A percentile compares a stretch with the other conserved stretches of the same genome.
Conservation (phyloP, 2,329 filamentous ascomycete genomes). For the Colletotrichum truncatum region DNA sequence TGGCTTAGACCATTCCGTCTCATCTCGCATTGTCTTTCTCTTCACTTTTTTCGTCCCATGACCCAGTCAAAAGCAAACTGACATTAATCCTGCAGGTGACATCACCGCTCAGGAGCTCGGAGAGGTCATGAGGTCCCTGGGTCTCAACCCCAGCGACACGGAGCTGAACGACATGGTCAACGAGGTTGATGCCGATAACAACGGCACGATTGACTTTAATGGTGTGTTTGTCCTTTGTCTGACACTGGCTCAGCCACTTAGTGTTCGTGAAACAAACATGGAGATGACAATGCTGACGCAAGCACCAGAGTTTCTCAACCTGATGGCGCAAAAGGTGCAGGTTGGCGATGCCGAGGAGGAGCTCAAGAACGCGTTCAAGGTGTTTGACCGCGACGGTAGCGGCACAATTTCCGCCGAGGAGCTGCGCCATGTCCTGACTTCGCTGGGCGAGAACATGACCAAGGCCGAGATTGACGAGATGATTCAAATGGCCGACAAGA, state of each 20-base stretch:
- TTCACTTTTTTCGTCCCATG: slow-evolving; percentile 15
- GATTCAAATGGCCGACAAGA: slow-evolving; percentile 91
- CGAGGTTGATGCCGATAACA: slow-evolving; percentile 92
- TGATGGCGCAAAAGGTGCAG: slow-evolving; percentile 97
- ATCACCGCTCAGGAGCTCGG: slow-evolving; percentile 92
- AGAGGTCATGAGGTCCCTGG: slow-evolving; percentile 89
- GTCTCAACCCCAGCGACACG: slow-evolving; percentile 89
- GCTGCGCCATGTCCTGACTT: slow-evolving; percentile 90
- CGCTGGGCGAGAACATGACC: slow-evolving; percentile 89
- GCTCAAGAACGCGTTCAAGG: slow-evolving; percentile 89
- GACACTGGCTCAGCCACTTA: too few species aligned
- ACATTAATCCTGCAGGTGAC: slow-evolving; percentile 67
- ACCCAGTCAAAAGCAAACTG: slow-evolving; percentile 32
- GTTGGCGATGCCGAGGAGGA: slow-evolving; percentile 92
- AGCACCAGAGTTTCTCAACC: slow-evolving; percentile 80
- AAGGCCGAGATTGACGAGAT: slow-evolving; percentile 93
- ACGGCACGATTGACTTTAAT: slow-evolving; percentile 90
- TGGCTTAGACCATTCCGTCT: slow-evolving; percentile 25
- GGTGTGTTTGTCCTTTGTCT: slow-evolving; percentile 60
- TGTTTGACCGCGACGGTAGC: slow-evolving; percentile 91
- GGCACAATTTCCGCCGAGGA: slow-evolving; percentile 91
- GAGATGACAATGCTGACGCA: not conserved
- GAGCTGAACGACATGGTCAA: slow-evolving; percentile 95
- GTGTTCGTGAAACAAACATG: too few species aligned
- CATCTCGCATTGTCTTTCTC: slow-evolving; percentile 3